Conservation (phyloP, 805 yeast genomes). For the Blastobotrys attinorum region DNA sequence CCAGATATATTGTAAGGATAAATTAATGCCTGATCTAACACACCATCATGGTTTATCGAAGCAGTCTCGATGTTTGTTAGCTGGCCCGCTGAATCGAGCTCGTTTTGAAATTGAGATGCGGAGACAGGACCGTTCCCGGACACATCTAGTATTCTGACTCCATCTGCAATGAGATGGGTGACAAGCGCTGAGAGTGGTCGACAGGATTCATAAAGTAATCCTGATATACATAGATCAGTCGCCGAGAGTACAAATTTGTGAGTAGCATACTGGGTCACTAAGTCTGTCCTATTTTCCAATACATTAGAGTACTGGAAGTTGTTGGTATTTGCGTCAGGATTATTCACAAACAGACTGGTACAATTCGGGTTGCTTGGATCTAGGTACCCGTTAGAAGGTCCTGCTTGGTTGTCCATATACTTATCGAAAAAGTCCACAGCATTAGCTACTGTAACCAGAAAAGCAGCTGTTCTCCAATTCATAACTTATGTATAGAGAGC, state of each 20-base stretch:
- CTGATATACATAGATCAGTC: background rate
- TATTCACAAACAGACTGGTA: background rate
- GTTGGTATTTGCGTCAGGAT: background rate
- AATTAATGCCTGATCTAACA: background rate
- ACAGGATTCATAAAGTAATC: background rate
- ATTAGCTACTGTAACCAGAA: background rate
- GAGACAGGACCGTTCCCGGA: no score
- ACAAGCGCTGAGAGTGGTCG: background rate
- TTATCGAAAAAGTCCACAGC: background rate
- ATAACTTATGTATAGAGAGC: no score
- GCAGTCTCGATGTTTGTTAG: no score
- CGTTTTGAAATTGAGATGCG: no score
- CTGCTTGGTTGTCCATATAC: background rate
- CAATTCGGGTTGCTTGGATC: background rate
- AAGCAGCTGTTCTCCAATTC: no score
- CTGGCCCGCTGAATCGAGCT: no score
- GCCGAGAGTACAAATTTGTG: background rate
- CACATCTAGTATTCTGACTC: no score
- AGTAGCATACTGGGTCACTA: background rate
- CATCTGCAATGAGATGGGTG: background rate
- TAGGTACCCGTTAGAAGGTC: background rate
- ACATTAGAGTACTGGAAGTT: no score
- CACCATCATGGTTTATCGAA: background rate
- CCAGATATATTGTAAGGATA: background rate
- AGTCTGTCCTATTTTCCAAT: background rate